A percentile compares a stretch with the other conserved stretches of the same genome.
phyloP scores from a whole-genome alignment of 1,284 basidiomycete species.

The Anthracocystis walkeri region DNA sequence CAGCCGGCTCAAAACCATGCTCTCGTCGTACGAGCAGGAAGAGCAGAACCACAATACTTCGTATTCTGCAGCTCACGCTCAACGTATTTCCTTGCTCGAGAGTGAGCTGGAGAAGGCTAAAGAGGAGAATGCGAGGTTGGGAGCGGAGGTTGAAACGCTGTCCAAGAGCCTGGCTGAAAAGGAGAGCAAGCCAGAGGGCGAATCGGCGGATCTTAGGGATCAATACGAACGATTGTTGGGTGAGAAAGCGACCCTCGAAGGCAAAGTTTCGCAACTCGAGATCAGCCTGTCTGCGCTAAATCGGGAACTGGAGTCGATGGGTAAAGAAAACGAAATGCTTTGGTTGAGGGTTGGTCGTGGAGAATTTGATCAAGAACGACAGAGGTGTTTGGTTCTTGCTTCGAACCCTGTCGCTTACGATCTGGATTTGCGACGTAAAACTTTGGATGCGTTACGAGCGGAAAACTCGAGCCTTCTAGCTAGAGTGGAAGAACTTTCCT shows the following conservation, averaged over 20 bases:
- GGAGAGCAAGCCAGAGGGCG: slow-evolving; percentile 18
- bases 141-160: slow-evolving; percentile 17
- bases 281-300: slow-evolving; percentile 42
- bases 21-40: slow-evolving; percentile 59
- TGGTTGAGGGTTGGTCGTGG: slow-evolving; percentile 75
- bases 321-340: slow-evolving; percentile 80
- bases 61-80: slow-evolving; percentile 61
- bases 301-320: slow-evolving; percentile 75
- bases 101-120: slow-evolving; percentile 38
- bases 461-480: slow-evolving; percentile 79
- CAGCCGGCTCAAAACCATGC: slow-evolving; percentile 44
- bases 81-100: slow-evolving; percentile 62
- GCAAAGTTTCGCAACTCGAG: slow-evolving; percentile 55
- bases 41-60: slow-evolving; percentile 47
- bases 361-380: slow-evolving; percentile 79
- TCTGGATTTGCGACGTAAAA: slow-evolving; percentile 77
- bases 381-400: slow-evolving; percentile 77
- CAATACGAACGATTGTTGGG: neutral
- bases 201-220: neutral
- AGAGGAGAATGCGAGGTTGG: slow-evolving; percentile 13
- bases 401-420: slow-evolving; percentile 82
- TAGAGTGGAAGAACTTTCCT: slow-evolving; percentile 65
- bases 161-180: slow-evolving; percentile 10
- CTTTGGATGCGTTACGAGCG: slow-evolving; percentile 77
- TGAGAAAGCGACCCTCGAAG: slow-evolving; percentile 45